Percentiles rank a stretch among this genome's conserved stretches.
phyloP scores from a whole-genome alignment of 2,329 filamentous ascomycete species.

The Fonsecaea nubica region DNA sequence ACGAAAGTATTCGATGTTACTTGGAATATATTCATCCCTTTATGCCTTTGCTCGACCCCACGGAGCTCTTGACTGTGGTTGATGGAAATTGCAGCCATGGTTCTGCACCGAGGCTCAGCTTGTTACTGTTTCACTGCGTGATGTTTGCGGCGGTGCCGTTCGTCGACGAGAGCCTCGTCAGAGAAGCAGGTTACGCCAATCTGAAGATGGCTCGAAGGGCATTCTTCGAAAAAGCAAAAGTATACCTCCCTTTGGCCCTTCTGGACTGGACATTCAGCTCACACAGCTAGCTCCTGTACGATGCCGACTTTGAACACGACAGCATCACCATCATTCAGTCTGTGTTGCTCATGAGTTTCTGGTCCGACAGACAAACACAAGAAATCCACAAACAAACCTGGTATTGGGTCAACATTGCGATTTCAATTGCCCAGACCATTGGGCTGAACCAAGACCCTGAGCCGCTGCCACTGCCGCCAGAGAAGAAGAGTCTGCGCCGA shows the following conservation, averaged over 20 bases:
- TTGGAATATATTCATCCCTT: constrained; percentile 90
- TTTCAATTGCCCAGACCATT: constrained; percentile 10
- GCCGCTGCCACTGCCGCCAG: background rate
- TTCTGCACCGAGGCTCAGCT: constrained; percentile 71
- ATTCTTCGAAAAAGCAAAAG: constrained; percentile 75
- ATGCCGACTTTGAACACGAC: constrained; percentile 91
- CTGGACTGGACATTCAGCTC: background rate
- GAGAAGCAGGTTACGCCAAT: constrained; percentile 3
- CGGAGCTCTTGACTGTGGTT: constrained; percentile 64
- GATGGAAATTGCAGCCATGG: constrained; percentile 69
- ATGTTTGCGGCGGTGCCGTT: constrained; percentile 93
- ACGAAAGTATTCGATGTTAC: constrained; percentile 79
- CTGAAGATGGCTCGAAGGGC: constrained; percentile 79
- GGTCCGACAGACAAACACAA: background rate
- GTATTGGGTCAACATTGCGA: constrained; percentile 15
- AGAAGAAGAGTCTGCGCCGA: background rate
- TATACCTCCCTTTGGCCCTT: background rate
- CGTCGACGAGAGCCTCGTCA: constrained; percentile 51
- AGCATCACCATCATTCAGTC: constrained; percentile 86
- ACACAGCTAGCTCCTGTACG: constrained; percentile 69
- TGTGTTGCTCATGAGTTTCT: constrained; percentile 75
- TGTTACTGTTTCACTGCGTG: constrained; percentile 88
- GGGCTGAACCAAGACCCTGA: constrained; percentile 7
- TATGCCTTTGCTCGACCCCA: constrained; percentile 81
- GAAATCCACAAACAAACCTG: constrained; percentile 3